phyloP scores from a whole-genome alignment of 345 rosid species.

The Gossypium sturtianum region DNA sequence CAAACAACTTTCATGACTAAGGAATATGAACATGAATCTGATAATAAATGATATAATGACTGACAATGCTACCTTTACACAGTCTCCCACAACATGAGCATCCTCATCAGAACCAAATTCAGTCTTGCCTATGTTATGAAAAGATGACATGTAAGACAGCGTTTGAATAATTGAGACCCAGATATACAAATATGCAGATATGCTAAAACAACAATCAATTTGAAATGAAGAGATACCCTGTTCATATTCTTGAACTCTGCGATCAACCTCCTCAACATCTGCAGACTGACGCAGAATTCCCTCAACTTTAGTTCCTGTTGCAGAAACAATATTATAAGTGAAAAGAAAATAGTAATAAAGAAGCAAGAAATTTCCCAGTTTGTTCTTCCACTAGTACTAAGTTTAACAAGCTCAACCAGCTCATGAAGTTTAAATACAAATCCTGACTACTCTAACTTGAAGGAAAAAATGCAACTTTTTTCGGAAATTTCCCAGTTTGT shows the following conservation, averaged over 20 bases:
- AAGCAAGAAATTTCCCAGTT: not conserved
- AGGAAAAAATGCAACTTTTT: not conserved
- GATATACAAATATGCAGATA: not conserved
- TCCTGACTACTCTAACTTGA: not conserved
- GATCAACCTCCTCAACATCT: constrained; percentile 97
- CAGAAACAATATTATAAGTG: constrained; percentile 16
- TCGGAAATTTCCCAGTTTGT: too few species aligned
- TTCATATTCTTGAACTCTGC: constrained; percentile 90
- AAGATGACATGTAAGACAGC: constrained; percentile 9
- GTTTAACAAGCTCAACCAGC: not conserved
- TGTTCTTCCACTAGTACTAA: not conserved
- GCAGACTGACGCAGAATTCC: constrained; percentile 93
- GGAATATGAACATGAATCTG: constrained; percentile 15
- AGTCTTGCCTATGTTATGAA: constrained; percentile 55
- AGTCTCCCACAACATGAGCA: constrained; percentile 97
- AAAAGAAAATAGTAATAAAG: constrained; percentile 4
- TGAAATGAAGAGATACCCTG: constrained; percentile 47
- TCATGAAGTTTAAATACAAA: not conserved
- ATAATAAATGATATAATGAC: constrained; percentile 10
- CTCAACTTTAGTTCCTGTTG: constrained; percentile 73
- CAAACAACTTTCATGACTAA: constrained; percentile 22
- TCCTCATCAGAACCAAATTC: constrained; percentile 89
- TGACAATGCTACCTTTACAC: constrained; percentile 68
- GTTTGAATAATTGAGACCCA: constrained; percentile 11
- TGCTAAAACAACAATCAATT: constrained; percentile 16